Evolutionary conservation across 805 yeast genomes (phyloP).

Genomic region (Nakazawaea ishiwadae): DNA sequence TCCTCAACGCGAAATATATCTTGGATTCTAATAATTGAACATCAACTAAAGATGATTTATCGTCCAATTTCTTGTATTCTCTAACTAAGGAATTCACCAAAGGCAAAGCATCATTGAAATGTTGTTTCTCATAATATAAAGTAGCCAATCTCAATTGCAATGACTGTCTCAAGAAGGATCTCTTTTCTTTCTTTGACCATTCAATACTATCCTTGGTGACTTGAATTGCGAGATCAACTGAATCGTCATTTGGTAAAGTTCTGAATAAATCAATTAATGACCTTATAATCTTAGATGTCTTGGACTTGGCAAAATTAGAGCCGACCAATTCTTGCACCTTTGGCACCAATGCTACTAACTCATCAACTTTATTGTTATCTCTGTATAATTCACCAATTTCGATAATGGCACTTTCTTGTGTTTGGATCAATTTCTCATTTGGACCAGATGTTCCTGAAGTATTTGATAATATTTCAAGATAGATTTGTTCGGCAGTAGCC

Average conservation of each 20-base stretch:
- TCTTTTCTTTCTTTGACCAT: slow-evolving; percentile 81
- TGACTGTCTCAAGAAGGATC: slow-evolving; percentile 85
- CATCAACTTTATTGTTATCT: slow-evolving; percentile 37
- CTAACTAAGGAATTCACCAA: slow-evolving; percentile 67
- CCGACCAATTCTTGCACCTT: slow-evolving; percentile 69
- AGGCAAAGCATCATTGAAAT: slow-evolving; percentile 64
- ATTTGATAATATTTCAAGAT: slow-evolving; percentile 41
- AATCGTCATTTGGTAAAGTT: slow-evolving; percentile 38
- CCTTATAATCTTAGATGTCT: slow-evolving; percentile 87
- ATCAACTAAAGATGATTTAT: slow-evolving; percentile 90
- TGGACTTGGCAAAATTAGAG: slow-evolving; percentile 76
- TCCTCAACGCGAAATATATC: slow-evolving; percentile 86
- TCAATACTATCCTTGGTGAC: slow-evolving; percentile 76
- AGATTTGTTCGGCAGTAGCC: slow-evolving; percentile 56
- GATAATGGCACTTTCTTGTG: slow-evolving; percentile 64
- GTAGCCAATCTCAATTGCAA: slow-evolving; percentile 80
- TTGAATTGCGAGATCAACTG: slow-evolving; percentile 61
- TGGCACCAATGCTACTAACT: slow-evolving; percentile 58
- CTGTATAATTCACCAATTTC: slow-evolving; percentile 76
- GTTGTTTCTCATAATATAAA: slow-evolving; percentile 59
- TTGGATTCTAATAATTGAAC: slow-evolving; percentile 90
- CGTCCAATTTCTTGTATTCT: slow-evolving; percentile 92
- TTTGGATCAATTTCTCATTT: slow-evolving; percentile 40
- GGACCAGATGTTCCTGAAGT: slow-evolving; percentile 11
- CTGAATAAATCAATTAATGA: slow-evolving; percentile 77